Conservation (phyloP, 306 rosid species). For the Cucurbita argyrosperma region DNA sequence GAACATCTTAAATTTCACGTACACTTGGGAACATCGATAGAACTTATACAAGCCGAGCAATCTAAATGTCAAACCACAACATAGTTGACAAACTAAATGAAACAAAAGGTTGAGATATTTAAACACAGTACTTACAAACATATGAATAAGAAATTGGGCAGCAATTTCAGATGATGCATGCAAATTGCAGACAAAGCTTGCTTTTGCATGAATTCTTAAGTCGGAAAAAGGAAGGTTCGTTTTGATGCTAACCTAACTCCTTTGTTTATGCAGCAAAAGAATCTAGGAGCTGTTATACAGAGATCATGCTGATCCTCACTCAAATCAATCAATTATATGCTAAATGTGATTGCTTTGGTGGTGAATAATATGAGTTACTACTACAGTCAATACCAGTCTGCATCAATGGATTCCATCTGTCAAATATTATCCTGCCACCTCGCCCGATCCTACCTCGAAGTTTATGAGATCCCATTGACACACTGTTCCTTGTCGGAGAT, state of each 20-base stretch:
- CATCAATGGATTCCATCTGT: conserved; percentile 79
- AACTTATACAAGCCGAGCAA: not conserved
- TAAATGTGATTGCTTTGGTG: conserved; percentile 54
- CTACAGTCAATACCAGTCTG: conserved; percentile 73
- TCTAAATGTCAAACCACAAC: not conserved
- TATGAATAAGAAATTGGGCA: not conserved
- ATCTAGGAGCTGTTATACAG: not conserved
- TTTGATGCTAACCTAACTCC: not conserved
- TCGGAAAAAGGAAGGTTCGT: not conserved
- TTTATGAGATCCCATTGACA: conserved; percentile 38
- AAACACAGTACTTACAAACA: not conserved
- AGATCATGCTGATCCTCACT: not conserved
- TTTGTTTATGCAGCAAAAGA: not conserved
- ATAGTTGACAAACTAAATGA: not conserved
- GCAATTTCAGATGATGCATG: not conserved
- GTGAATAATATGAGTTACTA: conserved; percentile 49
- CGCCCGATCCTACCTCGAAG: conserved; percentile 81
- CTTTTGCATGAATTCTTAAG: not conserved
- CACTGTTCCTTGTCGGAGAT: conserved; percentile 33
- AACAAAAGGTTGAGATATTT: not conserved
- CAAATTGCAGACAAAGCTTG: not conserved
- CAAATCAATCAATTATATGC: conserved; percentile 50
- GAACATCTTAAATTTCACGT: not conserved
- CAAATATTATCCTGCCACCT: conserved; percentile 89
- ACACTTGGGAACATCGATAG: not conserved